These are phyloP conservation scores for Botryococcus braunii DNA, from an alignment of 163 green algal species.

Conservation along the genomic window DNA sequence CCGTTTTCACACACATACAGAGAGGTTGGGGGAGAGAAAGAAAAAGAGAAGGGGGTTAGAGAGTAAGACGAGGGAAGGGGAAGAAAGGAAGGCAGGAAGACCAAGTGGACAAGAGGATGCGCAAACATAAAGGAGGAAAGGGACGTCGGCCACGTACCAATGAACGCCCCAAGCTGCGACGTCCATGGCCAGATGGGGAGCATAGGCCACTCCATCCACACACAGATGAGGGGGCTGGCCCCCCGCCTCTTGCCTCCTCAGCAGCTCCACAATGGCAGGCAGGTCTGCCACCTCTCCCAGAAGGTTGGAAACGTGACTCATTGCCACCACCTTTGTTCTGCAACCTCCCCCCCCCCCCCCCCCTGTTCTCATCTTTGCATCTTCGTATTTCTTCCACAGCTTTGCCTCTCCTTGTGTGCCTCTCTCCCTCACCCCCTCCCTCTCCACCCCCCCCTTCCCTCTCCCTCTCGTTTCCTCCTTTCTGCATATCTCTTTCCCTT, in stretches of 20 bases:
- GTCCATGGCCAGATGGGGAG: slow-evolving; percentile 17
- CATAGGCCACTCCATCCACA: slow-evolving; percentile 18
- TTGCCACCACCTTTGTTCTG: slow-evolving; percentile 12
- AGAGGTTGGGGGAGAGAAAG: no score
- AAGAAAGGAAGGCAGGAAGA: no score
- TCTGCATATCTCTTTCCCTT: no score
- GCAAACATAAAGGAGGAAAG: not conserved
- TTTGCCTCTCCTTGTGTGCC: no score
- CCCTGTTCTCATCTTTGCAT: not conserved
- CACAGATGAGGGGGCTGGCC: not conserved
- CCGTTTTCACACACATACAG: no score
- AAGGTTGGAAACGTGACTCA: slow-evolving; percentile 13
- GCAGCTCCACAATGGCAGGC: not conserved
- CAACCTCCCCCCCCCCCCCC: not conserved
- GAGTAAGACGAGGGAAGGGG: no score
- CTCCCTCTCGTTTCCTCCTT: no score
- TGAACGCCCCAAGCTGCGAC: slow-evolving; percentile 15
- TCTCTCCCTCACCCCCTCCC: no score
- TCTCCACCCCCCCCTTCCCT: no score
- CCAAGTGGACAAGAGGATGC: not conserved
- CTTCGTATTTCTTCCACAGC: no score
- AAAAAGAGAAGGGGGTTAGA: no score
- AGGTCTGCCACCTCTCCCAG: slow-evolving; percentile 12
- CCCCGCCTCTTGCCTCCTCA: not conserved
- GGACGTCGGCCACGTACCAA: slow-evolving; percentile 8